Evolutionary conservation across 1,284 basidiomycete species (phyloP), one percentile per base, ranked within the genome.

Genomic region (Ustilago vetiveriae): DNA sequence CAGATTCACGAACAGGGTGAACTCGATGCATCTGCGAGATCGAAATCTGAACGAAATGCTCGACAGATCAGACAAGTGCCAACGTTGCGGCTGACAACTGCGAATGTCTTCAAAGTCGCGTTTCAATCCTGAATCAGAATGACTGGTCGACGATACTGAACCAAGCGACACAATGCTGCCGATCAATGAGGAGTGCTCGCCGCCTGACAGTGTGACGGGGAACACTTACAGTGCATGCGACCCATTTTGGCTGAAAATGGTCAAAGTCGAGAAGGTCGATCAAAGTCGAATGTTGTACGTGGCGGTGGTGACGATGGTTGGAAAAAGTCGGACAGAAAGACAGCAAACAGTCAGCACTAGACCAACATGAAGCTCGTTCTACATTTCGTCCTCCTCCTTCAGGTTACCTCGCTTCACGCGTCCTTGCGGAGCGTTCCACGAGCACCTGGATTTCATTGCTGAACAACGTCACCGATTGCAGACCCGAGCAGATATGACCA

Each of bases 221-320:
- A 45, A 53, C 41, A 65, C 67, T 71, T 60, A 73, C 67, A 77
- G 75, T 81, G 77, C 79, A 81, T 81, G 70, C 79, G 79, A 79
- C 79, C 79, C 79, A 81, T 81, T 56, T 73, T 78, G 76, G 53
- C 75, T 76, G 53, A 9, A 53, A 37, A 43, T 44, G 59, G 57
- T 55, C 38, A 45, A 47, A 24, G 21, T 48, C 6, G 48, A 27
- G 10, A 22, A 38, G 27, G 27, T 38, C 35, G 41, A 44, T 26
- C 32, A 35, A 17, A 50, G 47, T 48, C 36, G 50, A 43, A 32
- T 43, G 43, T 44, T 35, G 30, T 35, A 21, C 14, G 22, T 51
- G 39, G 32, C 26, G 33, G 22, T 39, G 13, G 41, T 27, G 42
- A 39, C 13, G 46, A 51, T 33, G 57, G 45, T 53, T n/a, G 51